Base-by-base conservation (phyloP, 345 rosid genomes). In the Boechera divaricarpa region DNA sequence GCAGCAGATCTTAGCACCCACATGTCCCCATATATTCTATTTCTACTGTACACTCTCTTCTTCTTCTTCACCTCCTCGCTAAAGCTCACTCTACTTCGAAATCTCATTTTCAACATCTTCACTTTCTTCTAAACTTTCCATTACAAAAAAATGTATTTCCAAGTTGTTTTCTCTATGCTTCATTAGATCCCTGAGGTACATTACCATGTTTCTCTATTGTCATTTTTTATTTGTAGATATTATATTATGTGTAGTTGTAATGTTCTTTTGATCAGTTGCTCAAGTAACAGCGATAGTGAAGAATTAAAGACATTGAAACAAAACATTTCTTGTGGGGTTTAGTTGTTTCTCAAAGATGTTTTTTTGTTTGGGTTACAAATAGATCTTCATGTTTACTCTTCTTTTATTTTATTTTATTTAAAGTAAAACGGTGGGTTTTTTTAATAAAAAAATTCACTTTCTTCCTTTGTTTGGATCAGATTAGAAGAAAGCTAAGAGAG, bases 21-120 rank as follows among this genome's bases (percentile, higher is more conserved):
- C 81, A 71, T 77, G 81, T 18, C 77, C 72, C 77, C 28, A 77
- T n/a, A 77, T 71, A 77, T 77, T 71, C 81, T 77, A 77, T 77
- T 77, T 66, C 62, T 66, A 77, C 77, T 77, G 81, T 77, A 77
- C 77, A 77, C 81, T 77, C 67, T 77, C 81, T 65, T 71, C 76
- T 63, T 71, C 33, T 28, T 41, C 51, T 38, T 73, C 61, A 51
- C 68, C 48, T 41, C 63, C 42, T 73, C 70, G 64, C 73, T 75
- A 2, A 66, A 60, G 65, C 39, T 45, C 66, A 70, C 67, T 71
- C 80, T 77, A 32, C 66, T 63, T 63, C 24, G 47, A 18, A 67
- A 63, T 70, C 72, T 71, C 77, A 48, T 29, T 71, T 70, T 77
- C 60, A 69, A 18, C 59, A 44, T 44, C 74, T 48, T 67, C 48